phyloP scores from a whole-genome alignment of 805 yeast species.

The Ogataea nitratoaversa region DNA sequence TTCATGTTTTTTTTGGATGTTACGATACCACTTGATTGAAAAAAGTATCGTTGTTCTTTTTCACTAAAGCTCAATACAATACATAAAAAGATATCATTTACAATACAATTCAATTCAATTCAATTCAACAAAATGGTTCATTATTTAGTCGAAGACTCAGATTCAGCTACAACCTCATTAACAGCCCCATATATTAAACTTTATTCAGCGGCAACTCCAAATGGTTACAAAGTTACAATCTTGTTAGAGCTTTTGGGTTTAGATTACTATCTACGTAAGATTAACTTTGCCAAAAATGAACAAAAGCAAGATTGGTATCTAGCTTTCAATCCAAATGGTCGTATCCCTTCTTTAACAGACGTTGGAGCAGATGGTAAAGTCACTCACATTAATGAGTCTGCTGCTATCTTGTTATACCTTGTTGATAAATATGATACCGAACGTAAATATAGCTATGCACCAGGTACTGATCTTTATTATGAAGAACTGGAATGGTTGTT shows the following conservation, averaged over 20 bases:
- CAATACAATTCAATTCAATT: too few species aligned
- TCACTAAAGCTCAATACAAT: too few species aligned
- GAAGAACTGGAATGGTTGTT: conserved; percentile 48
- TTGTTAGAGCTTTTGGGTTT: conserved; percentile 39
- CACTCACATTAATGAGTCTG: conserved; percentile 51
- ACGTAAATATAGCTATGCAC: conserved; percentile 38
- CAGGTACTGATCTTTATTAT: conserved; percentile 42
- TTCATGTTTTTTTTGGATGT: too few species aligned
- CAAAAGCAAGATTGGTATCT: conserved; percentile 58
- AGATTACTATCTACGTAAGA: conserved; percentile 35
- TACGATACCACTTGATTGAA: too few species aligned
- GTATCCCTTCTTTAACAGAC: conserved; percentile 52
- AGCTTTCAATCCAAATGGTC: conserved; percentile 57
- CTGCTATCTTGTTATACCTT: conserved; percentile 56
- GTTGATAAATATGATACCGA: conserved; percentile 59
- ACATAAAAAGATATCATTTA: too few species aligned
- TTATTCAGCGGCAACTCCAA: conserved; percentile 40
- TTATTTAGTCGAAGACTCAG: conserved; percentile 27
- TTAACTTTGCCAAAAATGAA: conserved; percentile 39
- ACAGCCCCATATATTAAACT: conserved; percentile 40
- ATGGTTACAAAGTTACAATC: conserved; percentile 40
- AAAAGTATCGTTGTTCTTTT: too few species aligned
- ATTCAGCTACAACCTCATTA: conserved; percentile 30
- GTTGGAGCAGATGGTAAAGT: conserved; percentile 37
- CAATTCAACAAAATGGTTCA: conserved; percentile 30